Evolutionary conservation across 2,329 filamentous ascomycete species (phyloP), one percentile per base, ranked within the genome.

Genomic region (Phaeosphaeriaceae sp.): DNA sequence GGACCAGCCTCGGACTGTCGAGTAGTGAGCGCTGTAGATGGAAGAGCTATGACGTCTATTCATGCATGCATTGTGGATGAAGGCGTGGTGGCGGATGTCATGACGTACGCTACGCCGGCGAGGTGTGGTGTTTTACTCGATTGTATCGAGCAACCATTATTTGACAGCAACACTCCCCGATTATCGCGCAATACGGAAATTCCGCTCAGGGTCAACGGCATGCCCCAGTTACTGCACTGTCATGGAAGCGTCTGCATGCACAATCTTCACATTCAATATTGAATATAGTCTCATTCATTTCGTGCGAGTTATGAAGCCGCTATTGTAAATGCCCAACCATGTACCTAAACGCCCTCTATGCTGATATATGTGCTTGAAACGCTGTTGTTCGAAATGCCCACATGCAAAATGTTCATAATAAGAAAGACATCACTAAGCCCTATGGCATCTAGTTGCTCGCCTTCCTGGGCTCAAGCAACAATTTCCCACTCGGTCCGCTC

Each of bases 391-490:
- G 13, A 36, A 11, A 13, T 11, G 13, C 13, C 3, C 6, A 36
- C 11, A 36, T 47, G 15, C 20, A 25, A 47, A n/a, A n/a, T n/a
- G n/a, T n/a, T n/a, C n/a, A n/a, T n/a, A n/a, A n/a, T n/a, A n/a
- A n/a, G n/a, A n/a, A n/a, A n/a, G n/a, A n/a, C n/a, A n/a, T n/a
- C n/a, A 19, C 5, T 17, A 6, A 21, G 41, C 7, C 5, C 3
- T 11, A 20, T 44, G 3, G 20, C 5, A 19, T 27, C 15, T 31
- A 17, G 19, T 17, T 44, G 17, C 22, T 22, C 22, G n/a, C 22
- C 60, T 65, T 79, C 62, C 81, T 74, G 7, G 78, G 80, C 74
- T 86, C 84, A 54, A 87, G 74, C 66, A 87, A 65, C 57, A 86
- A 67, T 63, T 79, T 77, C 0, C 85, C 85, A 7, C 61, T 74